Base-by-base conservation (phyloP, 148 eudicot genomes). In the Beta vulgaris region DNA sequence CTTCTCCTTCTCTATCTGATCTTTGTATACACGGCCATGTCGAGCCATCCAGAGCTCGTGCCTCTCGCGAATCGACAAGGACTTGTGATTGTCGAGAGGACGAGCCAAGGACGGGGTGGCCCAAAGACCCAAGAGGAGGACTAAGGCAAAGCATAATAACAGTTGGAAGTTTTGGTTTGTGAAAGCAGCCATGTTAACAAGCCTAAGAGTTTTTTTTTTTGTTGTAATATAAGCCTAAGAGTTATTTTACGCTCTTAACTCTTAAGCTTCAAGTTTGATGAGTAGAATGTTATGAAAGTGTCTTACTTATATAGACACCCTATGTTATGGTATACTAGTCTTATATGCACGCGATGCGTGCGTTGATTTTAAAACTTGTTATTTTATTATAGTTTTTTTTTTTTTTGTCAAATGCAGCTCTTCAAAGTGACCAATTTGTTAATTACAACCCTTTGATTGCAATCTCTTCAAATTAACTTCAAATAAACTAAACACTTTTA, bases 11-110 rank as follows among this genome's bases (percentile, higher is more conserved):
- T 89, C 88, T 5, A 29, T 35, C 0, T 32, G 71, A 36, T 85
- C 78, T 32, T 78, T 74, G 44, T 87, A 89, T 15, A 78, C 76
- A 0, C 87, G 83, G 49, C 88, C 90, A 55, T 86, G 76, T 23
- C 7, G 72, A 43, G 78, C 73, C 84, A 85, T 82, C 89, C 89
- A 86, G 29, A 70, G 79, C 78, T 85, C 81, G 75, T 88, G 89
- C 58, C 55, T 83, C 31, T 65, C 74, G n/a, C 44, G 64, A 31
- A 35, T 35, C 0, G 19, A 15, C 2, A 82, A 73, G 72, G 67
- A 73, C 43, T 65, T 42, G 3, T 25, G 55, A 32, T 79, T 70
- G 21, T 46, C 53, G 57, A 74, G 61, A 39, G 39, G 74, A 31
- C 84, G 80, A 37, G 86, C 64, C 2, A 60, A 26, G 12, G 72